These are phyloP conservation scores for Pinus taeda DNA, from an alignment of 75 land plant species.

Conservation along the genomic window DNA sequence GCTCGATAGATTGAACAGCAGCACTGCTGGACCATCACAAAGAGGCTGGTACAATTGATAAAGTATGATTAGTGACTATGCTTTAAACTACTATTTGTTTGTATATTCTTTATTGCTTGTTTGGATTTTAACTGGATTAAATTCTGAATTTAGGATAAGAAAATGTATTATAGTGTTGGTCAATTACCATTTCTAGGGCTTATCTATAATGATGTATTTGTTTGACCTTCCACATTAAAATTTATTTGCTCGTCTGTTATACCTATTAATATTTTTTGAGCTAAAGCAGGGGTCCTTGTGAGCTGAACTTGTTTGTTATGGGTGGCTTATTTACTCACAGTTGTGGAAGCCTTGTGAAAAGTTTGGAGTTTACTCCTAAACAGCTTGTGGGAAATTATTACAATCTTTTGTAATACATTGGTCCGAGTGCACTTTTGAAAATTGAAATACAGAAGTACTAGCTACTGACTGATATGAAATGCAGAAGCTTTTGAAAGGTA, in stretches of 20 bases:
- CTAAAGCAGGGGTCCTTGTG: background rate
- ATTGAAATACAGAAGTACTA: background rate
- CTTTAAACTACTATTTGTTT: background rate
- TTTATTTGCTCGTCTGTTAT: background rate
- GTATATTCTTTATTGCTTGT: background rate
- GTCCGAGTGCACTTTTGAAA: background rate
- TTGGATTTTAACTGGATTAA: background rate
- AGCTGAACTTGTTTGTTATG: background rate
- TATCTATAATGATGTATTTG: background rate
- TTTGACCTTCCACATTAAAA: background rate
- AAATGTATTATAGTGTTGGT: background rate
- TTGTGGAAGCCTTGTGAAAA: background rate
- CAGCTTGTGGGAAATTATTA: background rate
- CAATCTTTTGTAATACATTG: background rate
- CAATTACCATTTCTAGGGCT: background rate
- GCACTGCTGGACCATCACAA: constrained; percentile 28
- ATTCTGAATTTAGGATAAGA: background rate
- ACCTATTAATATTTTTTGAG: background rate
- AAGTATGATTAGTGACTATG: background rate
- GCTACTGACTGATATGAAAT: background rate
- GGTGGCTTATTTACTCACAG: background rate
- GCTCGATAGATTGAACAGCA: constrained; percentile 58
- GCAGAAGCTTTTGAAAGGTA: background rate
- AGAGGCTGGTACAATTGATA: constrained; percentile 38
- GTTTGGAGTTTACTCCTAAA: background rate